phyloP scores from a whole-genome alignment of 768 basidiomycete species.

The Melanogaster broomeanus region DNA sequence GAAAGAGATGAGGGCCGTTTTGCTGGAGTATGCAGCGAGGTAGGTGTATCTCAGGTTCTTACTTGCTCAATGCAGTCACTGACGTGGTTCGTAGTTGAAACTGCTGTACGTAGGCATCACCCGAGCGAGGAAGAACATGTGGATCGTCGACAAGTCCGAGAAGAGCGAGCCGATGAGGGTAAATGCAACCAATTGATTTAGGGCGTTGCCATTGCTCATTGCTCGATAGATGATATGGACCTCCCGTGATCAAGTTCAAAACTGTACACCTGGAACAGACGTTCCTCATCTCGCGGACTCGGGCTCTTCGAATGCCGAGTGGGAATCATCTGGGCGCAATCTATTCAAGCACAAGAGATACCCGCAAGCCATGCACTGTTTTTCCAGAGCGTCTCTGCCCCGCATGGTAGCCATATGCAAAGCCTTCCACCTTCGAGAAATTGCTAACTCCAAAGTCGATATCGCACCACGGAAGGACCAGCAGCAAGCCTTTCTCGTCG shows the following conservation, averaged over 20 bases:
- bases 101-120: slow-evolving; percentile 72
- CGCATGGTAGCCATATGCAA: slow-evolving; percentile 48
- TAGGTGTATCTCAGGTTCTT: slow-evolving; percentile 20
- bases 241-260: slow-evolving; percentile 44
- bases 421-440: slow-evolving; percentile 56
- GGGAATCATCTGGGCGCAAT: slow-evolving; percentile 40
- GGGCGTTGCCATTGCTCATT: neutral
- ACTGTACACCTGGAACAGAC: slow-evolving; percentile 47
- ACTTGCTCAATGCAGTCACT: neutral
- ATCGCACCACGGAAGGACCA: slow-evolving; percentile 23
- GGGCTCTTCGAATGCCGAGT: slow-evolving; percentile 53
- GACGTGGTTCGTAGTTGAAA: slow-evolving; percentile 49
- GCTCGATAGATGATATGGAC: slow-evolving; percentile 52
- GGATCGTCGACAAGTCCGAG: slow-evolving; percentile 65
- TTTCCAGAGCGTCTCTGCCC: slow-evolving; percentile 44
- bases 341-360: slow-evolving; percentile 45
- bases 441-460: slow-evolving; percentile 40
- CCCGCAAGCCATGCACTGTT: slow-evolving; percentile 56
- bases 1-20: slow-evolving; percentile 46
- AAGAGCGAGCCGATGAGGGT: slow-evolving; percentile 62
- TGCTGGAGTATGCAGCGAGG: slow-evolving; percentile 60
- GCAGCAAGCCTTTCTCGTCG: slow-evolving; percentile 41
- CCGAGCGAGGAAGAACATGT: slow-evolving; percentile 65
- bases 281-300: slow-evolving; percentile 57
- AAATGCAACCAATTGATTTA: slow-evolving; percentile 8